Evolutionary conservation across 140 eudicot genomes (phyloP).

Genomic region (Anethum foeniculum): DNA sequence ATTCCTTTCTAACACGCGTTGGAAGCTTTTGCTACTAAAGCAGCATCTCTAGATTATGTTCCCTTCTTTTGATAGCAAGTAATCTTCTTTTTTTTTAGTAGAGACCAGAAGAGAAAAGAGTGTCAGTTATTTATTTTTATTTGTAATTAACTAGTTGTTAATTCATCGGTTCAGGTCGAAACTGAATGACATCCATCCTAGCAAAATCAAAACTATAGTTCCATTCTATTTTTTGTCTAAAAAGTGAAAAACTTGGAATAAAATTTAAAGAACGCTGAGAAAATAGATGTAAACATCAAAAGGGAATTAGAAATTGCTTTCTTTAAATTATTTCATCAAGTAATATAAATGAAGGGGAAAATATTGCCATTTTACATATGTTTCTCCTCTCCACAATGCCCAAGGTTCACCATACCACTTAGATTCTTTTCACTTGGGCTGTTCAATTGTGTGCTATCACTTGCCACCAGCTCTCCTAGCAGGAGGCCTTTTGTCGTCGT

Average conservation of each 20-base stretch:
- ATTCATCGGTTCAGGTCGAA: no score
- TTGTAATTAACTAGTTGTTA: no score
- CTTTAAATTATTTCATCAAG: no score
- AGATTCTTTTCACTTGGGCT: not conserved
- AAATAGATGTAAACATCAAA: no score
- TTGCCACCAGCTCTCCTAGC: slow-evolving; percentile 75
- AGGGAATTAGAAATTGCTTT: no score
- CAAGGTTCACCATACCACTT: not conserved
- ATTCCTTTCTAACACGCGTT: slow-evolving; percentile 3
- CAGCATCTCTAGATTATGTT: not conserved
- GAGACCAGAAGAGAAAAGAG: not conserved
- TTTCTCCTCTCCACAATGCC: not conserved
- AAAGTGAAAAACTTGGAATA: no score
- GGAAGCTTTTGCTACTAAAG: not conserved
- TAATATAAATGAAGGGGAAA: not conserved
- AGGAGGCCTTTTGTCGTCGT: slow-evolving; percentile 37
- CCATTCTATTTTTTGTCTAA: no score
- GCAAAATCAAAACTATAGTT: no score
- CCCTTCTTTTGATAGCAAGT: not conserved
- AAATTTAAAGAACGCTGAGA: no score
- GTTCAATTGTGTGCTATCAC: slow-evolving; percentile 19
- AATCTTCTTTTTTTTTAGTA: not conserved
- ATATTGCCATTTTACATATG: not conserved
- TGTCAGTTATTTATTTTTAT: not conserved
- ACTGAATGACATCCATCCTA: no score